A percentile compares a stretch with the other conserved stretches of the same genome.
Conservation (phyloP, 2,329 filamentous ascomycete species). For the Aspergillus flavus region DNA sequence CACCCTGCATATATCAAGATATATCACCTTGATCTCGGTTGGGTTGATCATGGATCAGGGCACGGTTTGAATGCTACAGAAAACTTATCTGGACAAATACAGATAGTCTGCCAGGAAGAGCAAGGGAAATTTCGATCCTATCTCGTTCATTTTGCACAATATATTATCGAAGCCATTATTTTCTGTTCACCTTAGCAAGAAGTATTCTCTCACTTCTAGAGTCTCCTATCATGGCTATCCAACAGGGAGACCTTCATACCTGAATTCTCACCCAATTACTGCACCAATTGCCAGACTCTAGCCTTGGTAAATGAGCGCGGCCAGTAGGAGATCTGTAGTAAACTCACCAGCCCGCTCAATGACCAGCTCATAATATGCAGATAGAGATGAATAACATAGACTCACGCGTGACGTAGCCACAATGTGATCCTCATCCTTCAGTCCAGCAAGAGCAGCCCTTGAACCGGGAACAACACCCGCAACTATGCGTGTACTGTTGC, state of each 20-base stretch:
- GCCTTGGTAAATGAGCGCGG: constrained; percentile 1
- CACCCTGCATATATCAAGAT: too few species aligned
- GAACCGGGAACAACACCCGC: too few species aligned
- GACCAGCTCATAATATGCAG: background rate
- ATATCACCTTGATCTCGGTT: too few species aligned
- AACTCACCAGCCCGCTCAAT: background rate
- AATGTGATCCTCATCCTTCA: background rate
- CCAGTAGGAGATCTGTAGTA: background rate
- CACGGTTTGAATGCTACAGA: too few species aligned
- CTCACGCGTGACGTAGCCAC: background rate
- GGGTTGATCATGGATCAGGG: too few species aligned
- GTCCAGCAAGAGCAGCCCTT: too few species aligned
- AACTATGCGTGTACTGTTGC: too few species aligned
- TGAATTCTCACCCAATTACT: background rate
- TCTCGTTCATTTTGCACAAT: too few species aligned
- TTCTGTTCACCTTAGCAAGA: background rate
- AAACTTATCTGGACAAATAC: too few species aligned
- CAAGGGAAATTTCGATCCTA: too few species aligned
- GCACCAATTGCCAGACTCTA: constrained; percentile 1
- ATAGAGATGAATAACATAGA: background rate
- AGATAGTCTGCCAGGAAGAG: too few species aligned
- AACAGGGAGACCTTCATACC: background rate
- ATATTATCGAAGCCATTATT: background rate
- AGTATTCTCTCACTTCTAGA: background rate
- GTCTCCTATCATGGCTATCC: background rate